Base-by-base conservation (phyloP, 2,329 filamentous ascomycete species). In the Alternaria sp. region DNA sequence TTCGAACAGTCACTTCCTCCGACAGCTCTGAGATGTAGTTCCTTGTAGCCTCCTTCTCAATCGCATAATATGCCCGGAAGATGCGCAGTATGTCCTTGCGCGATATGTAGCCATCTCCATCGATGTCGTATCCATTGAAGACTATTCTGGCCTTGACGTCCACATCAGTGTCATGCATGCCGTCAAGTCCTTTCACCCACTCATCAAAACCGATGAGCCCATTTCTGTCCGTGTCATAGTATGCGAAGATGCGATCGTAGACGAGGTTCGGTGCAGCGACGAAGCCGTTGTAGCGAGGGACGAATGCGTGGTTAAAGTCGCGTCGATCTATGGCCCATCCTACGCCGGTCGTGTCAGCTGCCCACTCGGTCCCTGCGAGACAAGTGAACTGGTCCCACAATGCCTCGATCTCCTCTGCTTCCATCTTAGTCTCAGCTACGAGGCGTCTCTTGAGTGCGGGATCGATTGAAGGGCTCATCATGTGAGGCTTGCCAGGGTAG, bases 321-420 rank as follows among this genome's bases (percentile, higher is more conserved):
- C 90, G 90, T 60, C 93, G 88, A 73, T 98, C 93, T 82, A 98
- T 96, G 33, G 93, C 95, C 67, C 94, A 84, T 54, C 85, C 83
- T 40, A 97, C 83, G 23, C 88, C 85, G 67, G 91, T 88, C 0
- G 92, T 91, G 72, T 98, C 94, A 17, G 90, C 86, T 33, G 87
- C 81, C 90, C 90, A 97, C 73, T 94, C 89, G 5, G 89, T 89
- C 66, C 91, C 94, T 40, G 94, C 94, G 78, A 97, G 89, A 75
- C 93, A 97, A 5, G 91, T 93, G 85, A 96, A 99, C 73, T 98
- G 94, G 72, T 98, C 94, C 89, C 93, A 98, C 40, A 96, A 86
- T 6, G 93, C 94, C 78, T 98, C 94, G 5, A 99, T 82, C 76
- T 96, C 92, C 2, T 92, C 90, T 28, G 90, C 86, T 72, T 97